Base-by-base conservation (phyloP, 768 basidiomycete genomes). In the Trametes villosa region DNA sequence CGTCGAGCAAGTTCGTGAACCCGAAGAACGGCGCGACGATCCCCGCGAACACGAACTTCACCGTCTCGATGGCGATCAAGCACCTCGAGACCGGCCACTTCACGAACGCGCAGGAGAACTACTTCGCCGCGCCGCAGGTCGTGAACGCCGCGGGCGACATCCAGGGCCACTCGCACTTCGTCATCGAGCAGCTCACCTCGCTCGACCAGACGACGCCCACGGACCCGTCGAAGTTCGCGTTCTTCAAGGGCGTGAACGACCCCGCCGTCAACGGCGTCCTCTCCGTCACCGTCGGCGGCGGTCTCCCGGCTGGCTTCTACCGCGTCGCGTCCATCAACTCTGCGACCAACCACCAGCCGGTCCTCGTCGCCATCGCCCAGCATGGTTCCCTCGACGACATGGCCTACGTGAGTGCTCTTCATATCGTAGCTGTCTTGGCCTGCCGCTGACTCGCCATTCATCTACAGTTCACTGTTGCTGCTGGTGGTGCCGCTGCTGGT, bases 231-330 rank as follows among this genome's bases (percentile, higher is more conserved):
- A 73, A 72, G 45, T 89, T 89, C 65, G 77, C 76, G 26, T 88
- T 87, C 77, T 89, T 89, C 83, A 84, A 86, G 81, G 87, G 76
- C 63, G 74, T 78, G 62, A 82, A 78, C 70, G 66, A 59, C 12
- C 76, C 76, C 0, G 78, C 83, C 15, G 72, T 70, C 20, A 74
- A 69, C 59, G 87, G 86, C 5, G 49, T 68, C n/a, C 64, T 83
- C 9, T 64, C 73, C 22, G 75, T 75, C 1, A 56, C 58, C 0
- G 81, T 85, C 46, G 66, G 71, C 1, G 75, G 69, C 33, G 83
- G 83, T 49, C 74, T 85, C 33, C 71, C 75, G 7, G 76, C 72
- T 0, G 83, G 83, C n/a, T 49, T 60, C 31, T 84, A 84, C 72
- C 69, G 76, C 36, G 41, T 79, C 18, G 66, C 77, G 20, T 71